Conservation (phyloP, 106 monocot species). For the Hemerocallis citrina region DNA sequence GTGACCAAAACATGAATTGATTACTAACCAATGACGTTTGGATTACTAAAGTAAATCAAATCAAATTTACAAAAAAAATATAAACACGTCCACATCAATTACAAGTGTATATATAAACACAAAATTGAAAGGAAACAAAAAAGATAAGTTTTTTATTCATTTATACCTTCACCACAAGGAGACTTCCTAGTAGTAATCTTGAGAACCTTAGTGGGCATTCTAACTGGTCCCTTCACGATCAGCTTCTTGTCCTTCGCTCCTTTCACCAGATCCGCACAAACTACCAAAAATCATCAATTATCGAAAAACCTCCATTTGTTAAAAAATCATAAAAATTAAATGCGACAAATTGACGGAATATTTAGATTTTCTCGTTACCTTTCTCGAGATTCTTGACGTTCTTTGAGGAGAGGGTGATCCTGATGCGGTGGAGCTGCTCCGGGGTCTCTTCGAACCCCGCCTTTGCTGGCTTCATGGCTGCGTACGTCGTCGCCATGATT, state of each 20-base stretch:
- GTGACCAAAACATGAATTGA: no score
- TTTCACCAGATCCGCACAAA: conserved; percentile 67
- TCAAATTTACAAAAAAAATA: no score
- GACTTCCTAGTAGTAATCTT: conserved; percentile 74
- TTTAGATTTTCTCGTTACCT: conserved; percentile 29
- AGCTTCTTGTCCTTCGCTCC: conserved; percentile 63
- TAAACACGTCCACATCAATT: no score
- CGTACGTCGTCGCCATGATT: conserved; percentile 58
- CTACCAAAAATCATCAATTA: conserved; percentile 10
- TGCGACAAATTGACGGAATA: neutral
- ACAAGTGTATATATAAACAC: no score
- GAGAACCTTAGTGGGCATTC: conserved; percentile 80
- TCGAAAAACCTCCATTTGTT: no score
- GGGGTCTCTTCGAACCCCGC: conserved; percentile 52
- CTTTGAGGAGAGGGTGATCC: conserved; percentile 84
- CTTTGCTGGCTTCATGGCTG: conserved; percentile 60
- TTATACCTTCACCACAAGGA: conserved; percentile 82
- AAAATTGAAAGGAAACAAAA: no score
- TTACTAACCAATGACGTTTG: no score
- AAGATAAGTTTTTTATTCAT: no score
- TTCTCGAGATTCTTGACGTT: conserved; percentile 90
- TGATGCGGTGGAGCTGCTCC: conserved; percentile 62
- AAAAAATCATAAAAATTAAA: neutral
- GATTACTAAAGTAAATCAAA: no score
- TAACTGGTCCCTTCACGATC: conserved; percentile 63